Evolutionary conservation across 352 stramenopile genomes (phyloP), one percentile per base, ranked within the genome.

Genomic region (Saprolegnia diclina): DNA sequence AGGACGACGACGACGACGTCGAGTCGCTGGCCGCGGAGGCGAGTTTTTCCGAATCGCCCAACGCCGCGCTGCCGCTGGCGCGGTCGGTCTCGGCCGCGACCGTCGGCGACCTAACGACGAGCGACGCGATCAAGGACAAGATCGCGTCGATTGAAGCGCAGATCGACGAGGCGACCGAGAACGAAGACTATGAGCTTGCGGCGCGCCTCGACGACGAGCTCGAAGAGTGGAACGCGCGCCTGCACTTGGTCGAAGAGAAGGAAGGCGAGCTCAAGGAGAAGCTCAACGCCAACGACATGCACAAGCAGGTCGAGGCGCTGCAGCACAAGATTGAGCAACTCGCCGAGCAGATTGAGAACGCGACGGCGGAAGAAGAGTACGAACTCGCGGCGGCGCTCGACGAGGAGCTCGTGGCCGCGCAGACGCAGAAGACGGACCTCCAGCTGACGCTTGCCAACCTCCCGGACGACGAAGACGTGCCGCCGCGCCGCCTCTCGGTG

Each of bases 171-270:
- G 86, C 86, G 2, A 94, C 86, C 0, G 84, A 90, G 54, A 87
- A 88, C 32, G 86, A 94, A 67, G 78, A 94, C 1, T 92, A 94
- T 63, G 86, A 94, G 50, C 69, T 88, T 48, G 86, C 86, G 44
- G 86, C 83, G 14, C 86, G 75, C 37, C 67, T 94, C 53, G 86
- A 94, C 56, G 82, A 91, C 32, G 83, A 88, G 64, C 76, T 94
- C 14, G 81, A 92, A 63, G 53, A 40, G 0, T 73, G 90, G 42
- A 87, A 88, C 67, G 63, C 32, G 22, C 35, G 40, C 5, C 45
- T 72, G 29, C 40, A 35, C 4, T 7, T 29, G 13, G 42, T 62
- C 10, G n/a, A 74, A 40, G 32, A 18, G 5, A 62, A 65, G 32
- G 42, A 50, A 29, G 45, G 21, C 6, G 35, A 38, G 29, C 26